Evolutionary conservation across 1,139 yeast genomes (phyloP), one percentile per base, ranked within the genome.

Genomic region (Candida sp.): DNA sequence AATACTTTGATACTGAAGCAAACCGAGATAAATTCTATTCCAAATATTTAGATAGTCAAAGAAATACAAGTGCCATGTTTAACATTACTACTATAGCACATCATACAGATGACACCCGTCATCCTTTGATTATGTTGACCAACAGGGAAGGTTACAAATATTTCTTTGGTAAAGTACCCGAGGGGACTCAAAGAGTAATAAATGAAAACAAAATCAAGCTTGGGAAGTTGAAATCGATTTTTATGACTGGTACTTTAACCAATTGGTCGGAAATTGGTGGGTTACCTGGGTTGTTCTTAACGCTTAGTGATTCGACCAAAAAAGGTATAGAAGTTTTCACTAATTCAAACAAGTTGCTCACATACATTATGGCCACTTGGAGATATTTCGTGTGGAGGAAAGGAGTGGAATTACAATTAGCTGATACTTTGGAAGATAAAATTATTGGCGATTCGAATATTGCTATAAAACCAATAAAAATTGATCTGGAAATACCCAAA

Each of bases 341-440:
- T n/a, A 64, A 60, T 47, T 61, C 64, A 22, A 63, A 72, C 5
- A 61, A 66, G 37, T 54, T 82, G 25, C 54, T 75, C 30, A 70
- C 76, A 37, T 85, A 79, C 61, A 71, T 80, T 39, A 79, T 84
- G 19, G 77, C 90, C 4, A 80, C 93, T 0, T 90, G 97, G 97
- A 73, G 97, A 51, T 82, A 82, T 49, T 91, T 91, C 64, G 89
- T 90, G n/a, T 89, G 87, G 60, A 77, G 97, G 52, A 79, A 82
- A 52, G 95, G 95, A 3, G 77, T 87, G 40, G 73, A 77, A 36
- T 61, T 89, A 43, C 66, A 63, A n/a, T 66, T 80, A 7, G 61
- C 64, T 5, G 68, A 75, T 21, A 57, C 75, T 2, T 58, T 59
- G 2, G 66, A 72, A 11, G 60, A 62, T 3, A 57, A 63, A 4